Evolutionary conservation across 129 eudicot species (phyloP).

Genomic region (Tagetes patula): DNA sequence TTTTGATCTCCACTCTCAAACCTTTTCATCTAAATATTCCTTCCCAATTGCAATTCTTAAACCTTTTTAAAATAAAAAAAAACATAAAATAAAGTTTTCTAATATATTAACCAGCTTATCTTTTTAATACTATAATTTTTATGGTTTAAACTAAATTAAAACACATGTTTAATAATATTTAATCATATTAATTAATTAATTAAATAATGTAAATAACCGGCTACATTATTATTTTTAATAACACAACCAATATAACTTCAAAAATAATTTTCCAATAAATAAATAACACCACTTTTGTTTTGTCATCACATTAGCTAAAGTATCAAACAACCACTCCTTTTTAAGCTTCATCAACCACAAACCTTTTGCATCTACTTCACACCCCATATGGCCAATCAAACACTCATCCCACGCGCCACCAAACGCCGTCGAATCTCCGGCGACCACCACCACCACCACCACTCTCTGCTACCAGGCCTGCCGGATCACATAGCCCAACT

Average conservation of each 20-base stretch:
- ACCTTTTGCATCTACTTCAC: conserved; percentile 24
- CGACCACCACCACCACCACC: conserved; percentile 28
- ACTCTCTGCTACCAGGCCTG: conserved; percentile 55
- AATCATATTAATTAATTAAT: neutral
- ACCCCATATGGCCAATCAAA: conserved; percentile 27
- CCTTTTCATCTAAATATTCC: neutral
- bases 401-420: conserved; percentile 34
- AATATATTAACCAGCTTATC: neutral
- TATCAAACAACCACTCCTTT: conserved; percentile 23
- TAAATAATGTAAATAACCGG: neutral
- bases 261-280: neutral
- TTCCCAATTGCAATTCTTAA: neutral
- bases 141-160: neutral
- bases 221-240: neutral
- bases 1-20: conserved; percentile 4
- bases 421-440: conserved; percentile 30
- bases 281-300: conserved; percentile 3
- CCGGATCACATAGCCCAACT: conserved; percentile 70
- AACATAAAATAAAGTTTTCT: neutral
- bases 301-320: conserved; percentile 4
- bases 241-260: neutral
- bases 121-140: neutral
- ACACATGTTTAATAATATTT: neutral
- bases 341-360: conserved; percentile 37
- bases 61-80: neutral